Percentiles rank a stretch among this genome's conserved stretches.
These are phyloP conservation scores for Sistotremastrum suecicum DNA, from an alignment of 768 basidiomycete genomes.

Conservation along the genomic window DNA sequence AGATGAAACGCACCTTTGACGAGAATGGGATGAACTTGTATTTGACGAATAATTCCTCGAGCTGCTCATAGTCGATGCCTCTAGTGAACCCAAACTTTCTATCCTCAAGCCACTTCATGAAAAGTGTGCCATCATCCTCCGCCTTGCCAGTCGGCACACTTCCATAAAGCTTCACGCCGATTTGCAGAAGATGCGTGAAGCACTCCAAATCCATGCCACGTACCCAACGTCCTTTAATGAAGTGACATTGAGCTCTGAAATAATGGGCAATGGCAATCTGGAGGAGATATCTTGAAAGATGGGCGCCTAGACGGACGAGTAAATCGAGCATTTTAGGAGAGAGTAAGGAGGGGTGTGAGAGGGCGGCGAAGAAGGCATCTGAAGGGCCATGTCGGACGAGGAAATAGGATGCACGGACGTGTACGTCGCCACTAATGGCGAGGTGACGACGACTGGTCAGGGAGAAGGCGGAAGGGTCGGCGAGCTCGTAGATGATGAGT, in stretches of 20 bases:
- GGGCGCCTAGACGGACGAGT: constrained; percentile 33
- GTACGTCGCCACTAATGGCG: constrained; percentile 54
- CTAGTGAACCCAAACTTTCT: constrained; percentile 50
- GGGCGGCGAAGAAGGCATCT: constrained; percentile 4
- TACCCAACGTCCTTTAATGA: constrained; percentile 66
- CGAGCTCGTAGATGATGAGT: constrained; percentile 57
- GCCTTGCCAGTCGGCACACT: constrained; percentile 57
- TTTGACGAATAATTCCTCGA: constrained; percentile 52
- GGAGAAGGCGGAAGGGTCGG: constrained; percentile 46
- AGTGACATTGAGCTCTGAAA: constrained; percentile 57
- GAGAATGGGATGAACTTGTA: constrained; percentile 76
- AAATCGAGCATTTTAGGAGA: constrained; percentile 9
- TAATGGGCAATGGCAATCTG: constrained; percentile 71
- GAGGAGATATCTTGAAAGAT: constrained; percentile 64
- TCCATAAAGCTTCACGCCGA: constrained; percentile 44
- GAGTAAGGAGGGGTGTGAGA: neutral
- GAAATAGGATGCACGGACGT: constrained; percentile 68
- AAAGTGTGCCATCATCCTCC: constrained; percentile 62
- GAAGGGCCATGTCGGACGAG: constrained; percentile 49
- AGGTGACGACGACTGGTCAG: constrained; percentile 44
- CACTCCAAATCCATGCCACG: constrained; percentile 45
- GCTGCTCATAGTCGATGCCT: constrained; percentile 45
- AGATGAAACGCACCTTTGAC: constrained; percentile 34
- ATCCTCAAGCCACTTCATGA: constrained; percentile 53
- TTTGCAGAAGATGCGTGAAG: constrained; percentile 48